Percentiles rank a stretch among this genome's conserved stretches.
These are phyloP conservation scores for Maudiozyma bulderi DNA, from an alignment of 805 yeast species.

Conservation along the genomic window DNA sequence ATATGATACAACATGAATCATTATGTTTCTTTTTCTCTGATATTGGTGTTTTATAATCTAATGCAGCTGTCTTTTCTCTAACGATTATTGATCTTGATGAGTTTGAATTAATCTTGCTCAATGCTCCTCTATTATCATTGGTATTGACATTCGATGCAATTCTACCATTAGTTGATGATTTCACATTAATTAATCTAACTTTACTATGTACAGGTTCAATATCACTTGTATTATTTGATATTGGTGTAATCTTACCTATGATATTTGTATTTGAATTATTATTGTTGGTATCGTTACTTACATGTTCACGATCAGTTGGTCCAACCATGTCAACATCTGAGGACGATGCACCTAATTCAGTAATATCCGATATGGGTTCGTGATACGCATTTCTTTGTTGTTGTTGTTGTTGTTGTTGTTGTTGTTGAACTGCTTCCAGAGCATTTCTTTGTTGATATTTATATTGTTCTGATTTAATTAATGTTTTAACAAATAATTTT, in stretches of 20 bases:
- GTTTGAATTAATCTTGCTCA: background rate
- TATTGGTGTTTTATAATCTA: background rate
- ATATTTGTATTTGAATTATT: background rate
- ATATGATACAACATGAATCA: background rate
- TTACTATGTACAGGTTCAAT: background rate
- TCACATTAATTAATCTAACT: background rate
- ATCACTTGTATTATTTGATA: background rate
- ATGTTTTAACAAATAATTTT: conserved; percentile 8
- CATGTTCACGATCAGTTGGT: background rate
- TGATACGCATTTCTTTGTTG: background rate
- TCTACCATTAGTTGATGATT: background rate
- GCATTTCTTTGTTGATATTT: conserved; percentile 4
- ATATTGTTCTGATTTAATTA: conserved; percentile 10
- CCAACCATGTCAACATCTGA: background rate
- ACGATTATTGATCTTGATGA: background rate
- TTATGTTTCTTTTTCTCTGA: background rate
- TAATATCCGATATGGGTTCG: background rate
- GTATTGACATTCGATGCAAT: background rate
- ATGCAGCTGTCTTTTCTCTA: background rate
- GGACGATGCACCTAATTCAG: background rate
- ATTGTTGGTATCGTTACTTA: background rate
- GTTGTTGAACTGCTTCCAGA: background rate
- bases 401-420: background rate
- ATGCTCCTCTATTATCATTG: background rate
- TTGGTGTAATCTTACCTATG: background rate